phyloP scores from a whole-genome alignment of 208 protist genomes.

The Leishmania tarentolae region DNA sequence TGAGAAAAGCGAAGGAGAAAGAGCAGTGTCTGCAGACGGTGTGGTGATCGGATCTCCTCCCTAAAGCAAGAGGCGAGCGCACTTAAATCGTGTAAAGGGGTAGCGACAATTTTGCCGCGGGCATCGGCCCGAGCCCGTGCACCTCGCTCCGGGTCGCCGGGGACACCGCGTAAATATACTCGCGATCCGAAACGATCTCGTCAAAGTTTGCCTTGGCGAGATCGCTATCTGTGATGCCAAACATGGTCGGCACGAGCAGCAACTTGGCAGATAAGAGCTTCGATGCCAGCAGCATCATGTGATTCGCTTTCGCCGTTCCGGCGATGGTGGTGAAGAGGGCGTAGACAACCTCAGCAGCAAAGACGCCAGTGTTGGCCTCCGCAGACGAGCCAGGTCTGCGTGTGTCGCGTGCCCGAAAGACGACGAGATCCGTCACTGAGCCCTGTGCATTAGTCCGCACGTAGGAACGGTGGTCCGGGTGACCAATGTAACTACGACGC shows the following conservation, averaged over 20 bases:
- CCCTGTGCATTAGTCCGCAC: slow-evolving; percentile 17
- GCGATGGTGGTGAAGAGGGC: slow-evolving; percentile 66
- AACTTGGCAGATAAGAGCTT: slow-evolving; percentile 53
- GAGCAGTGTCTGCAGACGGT: neutral
- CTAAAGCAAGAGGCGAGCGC: neutral
- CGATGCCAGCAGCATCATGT: slow-evolving; percentile 62
- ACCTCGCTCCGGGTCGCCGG: slow-evolving; percentile 16
- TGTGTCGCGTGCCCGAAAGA: slow-evolving; percentile 51
- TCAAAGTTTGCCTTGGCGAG: slow-evolving; percentile 80
- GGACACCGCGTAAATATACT: slow-evolving; percentile 70
- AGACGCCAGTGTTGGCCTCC: neutral
- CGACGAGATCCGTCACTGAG: slow-evolving; percentile 56
- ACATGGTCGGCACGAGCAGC: slow-evolving; percentile 71
- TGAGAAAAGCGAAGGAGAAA: neutral
- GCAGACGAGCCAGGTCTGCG: slow-evolving; percentile 4
- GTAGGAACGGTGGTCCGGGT: slow-evolving; percentile 29
- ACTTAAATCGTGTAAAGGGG: slow-evolving; percentile 56
- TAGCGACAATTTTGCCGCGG: slow-evolving; percentile 58
- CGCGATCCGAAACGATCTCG: slow-evolving; percentile 46
- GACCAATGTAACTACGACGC: slow-evolving; percentile 33
- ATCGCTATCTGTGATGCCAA: slow-evolving; percentile 83
- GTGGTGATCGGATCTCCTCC: neutral
- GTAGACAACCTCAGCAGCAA: slow-evolving; percentile 58
- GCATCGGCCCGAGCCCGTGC: slow-evolving; percentile 37
- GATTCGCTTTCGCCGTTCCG: slow-evolving; percentile 59